phyloP scores from a whole-genome alignment of 345 rosid species.

The Camelina hispida region DNA sequence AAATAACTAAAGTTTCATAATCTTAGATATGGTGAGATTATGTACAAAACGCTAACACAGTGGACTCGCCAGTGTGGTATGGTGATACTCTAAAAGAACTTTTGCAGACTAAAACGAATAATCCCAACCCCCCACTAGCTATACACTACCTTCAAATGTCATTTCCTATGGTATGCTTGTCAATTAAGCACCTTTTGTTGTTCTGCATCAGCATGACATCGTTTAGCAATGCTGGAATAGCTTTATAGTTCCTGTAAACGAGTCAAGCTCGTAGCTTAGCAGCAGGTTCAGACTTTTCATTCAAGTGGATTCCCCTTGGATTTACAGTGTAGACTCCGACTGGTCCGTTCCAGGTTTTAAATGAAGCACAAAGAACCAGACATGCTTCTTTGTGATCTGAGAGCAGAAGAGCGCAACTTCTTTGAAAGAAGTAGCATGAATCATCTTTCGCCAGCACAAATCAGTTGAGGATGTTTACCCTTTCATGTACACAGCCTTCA shows the following conservation, averaged over 20 bases:
- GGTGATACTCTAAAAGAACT: conserved; percentile 14
- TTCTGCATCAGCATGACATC: background rate
- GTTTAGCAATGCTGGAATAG: background rate
- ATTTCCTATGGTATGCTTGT: conserved; percentile 7
- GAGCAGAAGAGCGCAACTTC: conserved; percentile 15
- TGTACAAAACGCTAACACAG: conserved; percentile 35
- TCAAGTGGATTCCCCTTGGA: conserved; percentile 8
- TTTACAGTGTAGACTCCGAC: conserved; percentile 6
- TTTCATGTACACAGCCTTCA: conserved; percentile 5
- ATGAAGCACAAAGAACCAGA: conserved; percentile 8
- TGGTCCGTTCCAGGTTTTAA: background rate
- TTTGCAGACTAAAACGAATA: conserved; percentile 25
- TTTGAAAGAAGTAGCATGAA: conserved; percentile 5
- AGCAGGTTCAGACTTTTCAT: conserved; percentile 10
- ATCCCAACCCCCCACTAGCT: background rate
- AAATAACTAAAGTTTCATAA: background rate
- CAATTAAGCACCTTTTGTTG: background rate
- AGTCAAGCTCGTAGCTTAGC: background rate
- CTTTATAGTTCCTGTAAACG: conserved; percentile 7
- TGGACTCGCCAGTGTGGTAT: conserved; percentile 22
- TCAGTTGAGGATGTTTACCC: conserved; percentile 7
- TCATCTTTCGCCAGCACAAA: conserved; percentile 14
- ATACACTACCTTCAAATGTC: conserved; percentile 10
- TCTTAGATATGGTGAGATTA: background rate
- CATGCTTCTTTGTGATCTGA: conserved; percentile 7